Conservation (phyloP, 2,329 filamentous ascomycete species). For the Microcyclospora tardicrescens region DNA sequence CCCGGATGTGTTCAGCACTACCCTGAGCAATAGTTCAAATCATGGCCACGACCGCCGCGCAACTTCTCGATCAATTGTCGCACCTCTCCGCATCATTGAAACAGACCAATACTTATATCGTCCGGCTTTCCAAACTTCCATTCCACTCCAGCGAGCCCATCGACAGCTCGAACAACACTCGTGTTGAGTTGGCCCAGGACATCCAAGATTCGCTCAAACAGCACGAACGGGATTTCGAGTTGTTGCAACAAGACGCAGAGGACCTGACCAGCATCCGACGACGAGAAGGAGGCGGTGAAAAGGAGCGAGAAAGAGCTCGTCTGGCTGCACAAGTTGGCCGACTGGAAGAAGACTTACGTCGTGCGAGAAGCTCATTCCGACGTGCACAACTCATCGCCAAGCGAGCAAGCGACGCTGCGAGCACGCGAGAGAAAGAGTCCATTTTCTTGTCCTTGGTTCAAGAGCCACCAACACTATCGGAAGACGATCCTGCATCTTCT, state of each 20-base stretch:
- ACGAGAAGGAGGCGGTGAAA: conserved; percentile 35
- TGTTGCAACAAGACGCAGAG: conserved; percentile 64
- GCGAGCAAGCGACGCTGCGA: conserved; percentile 58
- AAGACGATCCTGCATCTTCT: conserved; percentile 11
- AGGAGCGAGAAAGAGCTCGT: conserved; percentile 44
- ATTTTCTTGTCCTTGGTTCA: conserved; percentile 44
- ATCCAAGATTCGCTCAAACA: conserved; percentile 67
- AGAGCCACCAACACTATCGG: conserved; percentile 17
- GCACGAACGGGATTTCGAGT: conserved; percentile 70
- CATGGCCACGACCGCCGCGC: conserved; percentile 8
- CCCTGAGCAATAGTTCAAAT: conserved; percentile 1
- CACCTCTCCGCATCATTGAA: conserved; percentile 41
- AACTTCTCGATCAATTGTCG: conserved; percentile 14
- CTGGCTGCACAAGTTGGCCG: conserved; percentile 54
- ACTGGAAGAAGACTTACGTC: conserved; percentile 57
- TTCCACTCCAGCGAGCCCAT: conserved; percentile 47
- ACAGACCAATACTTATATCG: conserved; percentile 41
- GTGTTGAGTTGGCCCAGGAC: conserved; percentile 63
- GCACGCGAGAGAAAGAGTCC: conserved; percentile 61
- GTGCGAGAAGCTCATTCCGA: conserved; percentile 56
- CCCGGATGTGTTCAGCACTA: no score
- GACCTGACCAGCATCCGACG: conserved; percentile 42
- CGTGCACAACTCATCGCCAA: conserved; percentile 72
- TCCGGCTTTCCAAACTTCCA: conserved; percentile 45
- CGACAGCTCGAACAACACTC: conserved; percentile 42